Evolutionary conservation across 768 basidiomycete genomes (phyloP).

Genomic region (Kwoniella newhampshirensis): DNA sequence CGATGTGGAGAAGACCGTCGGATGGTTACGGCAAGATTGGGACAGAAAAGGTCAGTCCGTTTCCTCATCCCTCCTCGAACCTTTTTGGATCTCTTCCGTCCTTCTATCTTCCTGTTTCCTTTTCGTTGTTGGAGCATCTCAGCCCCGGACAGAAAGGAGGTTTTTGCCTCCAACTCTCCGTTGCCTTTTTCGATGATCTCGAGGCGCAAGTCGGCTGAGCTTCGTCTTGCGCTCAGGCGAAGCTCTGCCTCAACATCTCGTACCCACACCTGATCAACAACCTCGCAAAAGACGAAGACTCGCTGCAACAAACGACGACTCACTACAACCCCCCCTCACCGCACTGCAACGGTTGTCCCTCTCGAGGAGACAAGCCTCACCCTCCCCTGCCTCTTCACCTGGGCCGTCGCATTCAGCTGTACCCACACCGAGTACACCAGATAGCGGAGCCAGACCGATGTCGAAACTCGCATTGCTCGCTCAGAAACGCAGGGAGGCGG

Average conservation of each 20-base stretch:
- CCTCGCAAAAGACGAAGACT: constrained; percentile 44
- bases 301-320: constrained; percentile 9
- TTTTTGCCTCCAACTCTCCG: neutral
- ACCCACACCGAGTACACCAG: neutral
- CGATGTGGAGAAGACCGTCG: constrained; percentile 71
- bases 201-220: constrained; percentile 57
- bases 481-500: constrained; percentile 39
- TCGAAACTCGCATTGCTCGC: constrained; percentile 54
- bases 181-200: neutral
- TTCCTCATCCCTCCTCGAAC: constrained; percentile 40
- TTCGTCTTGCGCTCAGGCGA: constrained; percentile 61
- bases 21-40: constrained; percentile 66
- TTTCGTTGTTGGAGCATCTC: constrained; percentile 16
- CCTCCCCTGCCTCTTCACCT: constrained; percentile 3
- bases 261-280: constrained; percentile 55
- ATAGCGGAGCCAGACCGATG: constrained; percentile 34
- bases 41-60: constrained; percentile 65
- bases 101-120: neutral
- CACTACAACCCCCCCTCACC: constrained; percentile 35
- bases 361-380: constrained; percentile 54
- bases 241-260: constrained; percentile 55
- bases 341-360: constrained; percentile 57
- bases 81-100: constrained; percentile 45
- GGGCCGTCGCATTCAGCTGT: neutral
- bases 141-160: neutral